Percentiles rank a stretch among this genome's conserved stretches.
These are phyloP conservation scores for Astrothelium subdiscretum DNA, from an alignment of 495 filamentous ascomycete genomes.

Conservation along the genomic window DNA sequence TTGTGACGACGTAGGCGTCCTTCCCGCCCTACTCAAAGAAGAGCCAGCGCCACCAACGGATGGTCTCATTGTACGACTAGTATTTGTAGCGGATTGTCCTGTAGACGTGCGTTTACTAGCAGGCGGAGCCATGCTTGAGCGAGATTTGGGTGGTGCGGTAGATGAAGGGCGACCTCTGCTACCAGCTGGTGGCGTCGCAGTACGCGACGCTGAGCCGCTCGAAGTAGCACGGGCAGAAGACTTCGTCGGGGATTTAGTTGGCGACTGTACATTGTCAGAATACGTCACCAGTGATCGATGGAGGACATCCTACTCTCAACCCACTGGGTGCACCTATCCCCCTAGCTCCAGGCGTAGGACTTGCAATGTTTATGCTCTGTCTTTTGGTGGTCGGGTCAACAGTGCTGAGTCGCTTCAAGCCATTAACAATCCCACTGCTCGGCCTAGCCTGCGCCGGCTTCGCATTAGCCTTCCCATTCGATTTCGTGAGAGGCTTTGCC, in stretches of 20 bases:
- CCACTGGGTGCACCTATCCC: slow-evolving; percentile 5
- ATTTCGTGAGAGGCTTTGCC: neutral
- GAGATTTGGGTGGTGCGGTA: slow-evolving; percentile 36
- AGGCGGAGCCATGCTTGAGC: slow-evolving; percentile 33
- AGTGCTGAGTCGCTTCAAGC: slow-evolving; percentile 13
- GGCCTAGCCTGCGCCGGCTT: slow-evolving; percentile 4
- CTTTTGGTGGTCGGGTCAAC: slow-evolving; percentile 5
- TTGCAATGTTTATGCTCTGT: slow-evolving; percentile 7
- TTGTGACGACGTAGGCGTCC: neutral
- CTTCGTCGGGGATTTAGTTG: slow-evolving; percentile 72
- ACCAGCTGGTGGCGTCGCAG: slow-evolving; percentile 37
- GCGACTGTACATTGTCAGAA: slow-evolving; percentile 41
- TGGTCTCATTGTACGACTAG: slow-evolving; percentile 28
- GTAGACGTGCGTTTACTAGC: slow-evolving; percentile 17
- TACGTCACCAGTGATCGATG: neutral
- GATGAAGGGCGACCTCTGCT: slow-evolving; percentile 34
- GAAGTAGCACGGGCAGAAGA: slow-evolving; percentile 50
- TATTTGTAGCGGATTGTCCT: slow-evolving; percentile 5
- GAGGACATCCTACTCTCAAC: neutral
- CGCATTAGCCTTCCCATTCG: slow-evolving; percentile 1
- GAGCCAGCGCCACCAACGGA: neutral
- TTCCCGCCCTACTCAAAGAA: neutral
- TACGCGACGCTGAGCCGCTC: slow-evolving; percentile 45
- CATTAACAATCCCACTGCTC: slow-evolving; percentile 10
- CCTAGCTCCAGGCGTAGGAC: slow-evolving; percentile 17